Base-by-base conservation (phyloP, 176 grass and related monocot genomes). In the Poa pratensis region DNA sequence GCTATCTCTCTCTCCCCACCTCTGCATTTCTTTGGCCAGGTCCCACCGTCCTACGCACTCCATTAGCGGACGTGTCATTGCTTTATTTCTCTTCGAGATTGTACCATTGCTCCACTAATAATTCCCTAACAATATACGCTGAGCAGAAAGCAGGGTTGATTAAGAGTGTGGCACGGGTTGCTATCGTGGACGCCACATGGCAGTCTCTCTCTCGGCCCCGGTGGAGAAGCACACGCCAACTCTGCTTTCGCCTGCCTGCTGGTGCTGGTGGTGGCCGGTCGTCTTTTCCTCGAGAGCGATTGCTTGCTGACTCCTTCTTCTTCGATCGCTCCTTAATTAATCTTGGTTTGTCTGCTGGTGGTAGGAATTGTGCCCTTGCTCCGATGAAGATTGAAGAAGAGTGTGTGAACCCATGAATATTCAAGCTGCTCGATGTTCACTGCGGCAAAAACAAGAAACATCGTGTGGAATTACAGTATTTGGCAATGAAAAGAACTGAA, bases 151-250 rank as follows among this genome's bases (percentile, higher is more conserved):
- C 45, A 53, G 17, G 73, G 7, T 14, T 17, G 73, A 12, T 28
- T 53, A 12, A 5, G 27, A n/a, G n/a, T n/a, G n/a, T n/a, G n/a
- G 46, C 39, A n/a, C 7, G 22, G 22, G 58, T 89, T 72, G 82
- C 87, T 81, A 1, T 85, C 87, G 48, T 50, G 76, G 86, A 45
- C 55, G 81, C 81, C 87, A 88, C 87, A 57, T 54, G 87, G 82
- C 62, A 32, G 62, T 2, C 34, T 20, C 72, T 78, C n/a, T n/a
- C n/a, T 10, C 18, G 9, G 24, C 75, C 67, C 9, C 16, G 3
- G 64, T 28, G 86, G 86, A 72, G 80, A 22, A 39, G 37, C 9
- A 27, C 7, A 27, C 7, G 14, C 71, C 23, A 28, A 52, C 74
- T 34, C 30, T 15, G 32, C 54, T 45, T 50, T n/a, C 40, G 1